Evolutionary conservation across 129 eudicot species (phyloP), one percentile per base, ranked within the genome.

Genomic region (Escallonia rubra): DNA sequence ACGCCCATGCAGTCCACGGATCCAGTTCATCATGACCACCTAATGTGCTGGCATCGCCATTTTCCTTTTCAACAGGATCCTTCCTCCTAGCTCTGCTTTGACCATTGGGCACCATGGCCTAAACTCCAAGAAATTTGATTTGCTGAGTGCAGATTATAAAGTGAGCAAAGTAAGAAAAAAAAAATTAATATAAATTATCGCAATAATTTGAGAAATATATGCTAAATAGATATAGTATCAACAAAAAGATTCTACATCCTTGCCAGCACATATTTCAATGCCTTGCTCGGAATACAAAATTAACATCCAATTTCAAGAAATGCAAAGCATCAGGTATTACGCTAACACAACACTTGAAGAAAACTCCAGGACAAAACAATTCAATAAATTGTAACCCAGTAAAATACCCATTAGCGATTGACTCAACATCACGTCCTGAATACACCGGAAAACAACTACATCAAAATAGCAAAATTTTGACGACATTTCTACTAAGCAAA

Each of bases 1-100:
- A 89, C 6, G 97, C 97, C 97, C 96, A 94, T 41, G 97, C 96
- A n/a, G 99, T 94, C 99, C 99, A 94, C 10, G 99, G 99, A 73
- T 94, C 99, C 57, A 86, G 80, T 68, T 89, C 99, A 64, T 84
- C 91, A 72, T 89, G 95, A 43, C 64, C 59, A 71, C 57, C 65
- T 43, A 69, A 67, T 67, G 78, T 69, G 61, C 83, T 75, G 64
- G 61, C 68, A 53, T 80, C 85, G 63, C 95, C 99, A 72, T 87
- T 94, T 74, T 80, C 72, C 13, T 74, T 74, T 75, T 70, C 52
- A 52, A 59, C 76, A 75, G 68, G 44, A 50, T 79, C 76, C 67
- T 72, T 82, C 64, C 82, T 76, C 51, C 80, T 77, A 40, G 64
- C 85, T 75, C 87, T 81, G 59, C 77, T 78, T 66, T 73, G 66